Evolutionary conservation across 2,329 filamentous ascomycete species (phyloP).

Genomic region (Corniculantispora saksenae): DNA sequence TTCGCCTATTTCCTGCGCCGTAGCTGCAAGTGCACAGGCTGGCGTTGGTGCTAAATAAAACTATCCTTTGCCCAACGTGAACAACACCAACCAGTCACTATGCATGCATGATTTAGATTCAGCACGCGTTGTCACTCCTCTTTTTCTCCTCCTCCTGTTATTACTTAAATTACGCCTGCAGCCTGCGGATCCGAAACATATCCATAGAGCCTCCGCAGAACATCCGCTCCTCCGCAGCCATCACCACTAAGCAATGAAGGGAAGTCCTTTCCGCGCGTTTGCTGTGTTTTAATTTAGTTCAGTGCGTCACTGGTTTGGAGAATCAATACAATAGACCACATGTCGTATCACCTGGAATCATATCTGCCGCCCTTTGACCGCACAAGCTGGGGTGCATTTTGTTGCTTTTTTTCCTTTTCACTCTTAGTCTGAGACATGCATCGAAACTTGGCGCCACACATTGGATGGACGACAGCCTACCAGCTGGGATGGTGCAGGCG

Average conservation of each 20-base stretch:
- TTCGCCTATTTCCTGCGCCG: constrained; percentile 1
- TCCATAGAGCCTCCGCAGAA: neutral
- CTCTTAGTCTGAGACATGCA: constrained; percentile 16
- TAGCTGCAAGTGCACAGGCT: constrained; percentile 9
- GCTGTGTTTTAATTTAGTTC: neutral
- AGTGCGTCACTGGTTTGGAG: neutral
- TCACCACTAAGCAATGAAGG: no score
- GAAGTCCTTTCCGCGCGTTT: no score
- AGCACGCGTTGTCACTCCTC: no score
- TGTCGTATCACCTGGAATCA: neutral
- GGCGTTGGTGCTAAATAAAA: neutral
- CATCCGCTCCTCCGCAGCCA: no score
- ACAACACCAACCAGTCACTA: neutral
- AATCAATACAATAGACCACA: neutral
- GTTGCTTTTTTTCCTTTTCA: neutral
- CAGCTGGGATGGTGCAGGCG: neutral
- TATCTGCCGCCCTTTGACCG: neutral
- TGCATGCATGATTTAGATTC: constrained; percentile 1
- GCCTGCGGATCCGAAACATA: neutral
- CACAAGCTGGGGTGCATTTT: neutral
- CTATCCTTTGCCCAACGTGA: no score
- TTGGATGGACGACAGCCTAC: neutral
- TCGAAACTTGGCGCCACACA: constrained; percentile 13
- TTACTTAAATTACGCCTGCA: neutral
- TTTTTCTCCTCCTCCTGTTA: neutral